A percentile compares a stretch with the other conserved stretches of the same genome.
Conservation (phyloP, 371 early-diverging fungal species). For the Haplosporangium sp. region DNA sequence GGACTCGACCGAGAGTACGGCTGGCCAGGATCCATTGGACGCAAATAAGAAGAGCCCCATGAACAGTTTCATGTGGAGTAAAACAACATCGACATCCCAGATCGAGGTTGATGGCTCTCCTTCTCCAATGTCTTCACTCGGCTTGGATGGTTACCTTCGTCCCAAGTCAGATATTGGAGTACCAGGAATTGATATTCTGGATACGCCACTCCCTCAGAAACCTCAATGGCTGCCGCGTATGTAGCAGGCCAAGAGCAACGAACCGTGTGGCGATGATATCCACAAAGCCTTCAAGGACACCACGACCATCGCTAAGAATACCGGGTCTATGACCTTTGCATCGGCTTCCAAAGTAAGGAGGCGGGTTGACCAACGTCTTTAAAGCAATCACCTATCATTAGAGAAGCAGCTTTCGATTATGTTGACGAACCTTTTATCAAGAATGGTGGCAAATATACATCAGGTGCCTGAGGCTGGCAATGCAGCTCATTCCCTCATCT, state of each 20-base stretch:
- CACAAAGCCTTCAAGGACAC: conserved; percentile 51
- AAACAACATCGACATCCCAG: conserved; percentile 8
- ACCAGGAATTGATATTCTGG: conserved; percentile 53
- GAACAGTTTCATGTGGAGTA: conserved; percentile 21
- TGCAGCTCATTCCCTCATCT: conserved; percentile 28
- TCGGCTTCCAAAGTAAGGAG: conserved; percentile 75
- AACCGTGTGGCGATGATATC: conserved; percentile 26
- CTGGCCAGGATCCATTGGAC: conserved; percentile 42
- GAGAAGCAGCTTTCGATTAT: too few species aligned
- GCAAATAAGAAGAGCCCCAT: conserved; percentile 20
- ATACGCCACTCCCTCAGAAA: conserved; percentile 61
- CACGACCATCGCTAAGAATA: conserved; percentile 35
- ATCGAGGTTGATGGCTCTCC: conserved; percentile 62
- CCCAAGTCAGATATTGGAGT: conserved; percentile 73
- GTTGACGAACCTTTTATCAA: conserved; percentile 63
- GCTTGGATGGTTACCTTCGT: conserved; percentile 74
- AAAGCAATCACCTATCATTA: conserved; percentile 65
- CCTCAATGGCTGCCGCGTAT: conserved; percentile 70
- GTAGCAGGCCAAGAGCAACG: conserved; percentile 56
- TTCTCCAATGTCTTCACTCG: conserved; percentile 73
- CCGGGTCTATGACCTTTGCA: conserved; percentile 13
- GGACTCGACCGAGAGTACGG: conserved; percentile 32
- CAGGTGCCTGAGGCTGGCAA: conserved; percentile 27
- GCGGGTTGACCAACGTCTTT: conserved; percentile 79
- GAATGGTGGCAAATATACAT: conserved; percentile 64